Percentiles rank a stretch among this genome's conserved stretches.
phyloP scores from a whole-genome alignment of 1,284 basidiomycete genomes.

The Papiliotrema fonsecae region DNA sequence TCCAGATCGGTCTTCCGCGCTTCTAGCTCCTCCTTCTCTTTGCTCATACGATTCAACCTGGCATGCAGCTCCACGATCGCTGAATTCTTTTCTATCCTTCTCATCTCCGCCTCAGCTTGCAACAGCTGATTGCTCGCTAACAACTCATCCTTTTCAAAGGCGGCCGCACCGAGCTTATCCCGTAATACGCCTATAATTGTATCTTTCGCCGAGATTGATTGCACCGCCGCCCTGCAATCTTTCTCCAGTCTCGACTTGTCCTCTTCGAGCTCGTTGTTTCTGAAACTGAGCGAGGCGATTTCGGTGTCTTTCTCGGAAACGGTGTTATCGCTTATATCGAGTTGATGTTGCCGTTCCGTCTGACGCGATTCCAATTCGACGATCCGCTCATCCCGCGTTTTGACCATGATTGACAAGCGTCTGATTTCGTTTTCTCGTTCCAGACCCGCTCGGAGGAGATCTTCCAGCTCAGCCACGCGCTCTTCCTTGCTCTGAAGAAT shows the following conservation, averaged over 20 bases:
- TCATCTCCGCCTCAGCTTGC: not conserved
- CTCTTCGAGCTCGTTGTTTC: not conserved
- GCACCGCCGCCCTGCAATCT: slow-evolving; percentile 1
- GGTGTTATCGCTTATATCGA: not conserved
- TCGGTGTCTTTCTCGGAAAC: not conserved
- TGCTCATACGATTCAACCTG: slow-evolving; percentile 1
- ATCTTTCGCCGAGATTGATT: slow-evolving; percentile 3
- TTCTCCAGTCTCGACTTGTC: not conserved
- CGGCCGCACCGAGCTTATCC: slow-evolving; percentile 16
- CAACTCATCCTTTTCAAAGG: slow-evolving; percentile 19
- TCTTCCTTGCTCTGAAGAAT: slow-evolving; percentile 3
- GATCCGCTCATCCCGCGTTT: slow-evolving; percentile 1
- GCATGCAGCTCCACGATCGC: no score
- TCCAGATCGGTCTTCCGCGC: not conserved
- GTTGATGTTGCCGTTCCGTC: slow-evolving; percentile 1
- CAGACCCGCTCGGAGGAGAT: not conserved
- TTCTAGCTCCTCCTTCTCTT: slow-evolving; percentile 7
- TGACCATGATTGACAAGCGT: not conserved
- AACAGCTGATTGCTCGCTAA: not conserved
- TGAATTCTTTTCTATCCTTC: not conserved
- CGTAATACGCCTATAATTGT: slow-evolving; percentile 8
- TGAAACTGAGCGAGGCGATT: not conserved
- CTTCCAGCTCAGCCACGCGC: slow-evolving; percentile 5
- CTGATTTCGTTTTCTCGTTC: slow-evolving; percentile 2
- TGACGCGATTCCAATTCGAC: slow-evolving; percentile 2